These are phyloP conservation scores for Phytopythium vexans DNA, from an alignment of 352 stramenopile genomes.

Conservation along the genomic window DNA sequence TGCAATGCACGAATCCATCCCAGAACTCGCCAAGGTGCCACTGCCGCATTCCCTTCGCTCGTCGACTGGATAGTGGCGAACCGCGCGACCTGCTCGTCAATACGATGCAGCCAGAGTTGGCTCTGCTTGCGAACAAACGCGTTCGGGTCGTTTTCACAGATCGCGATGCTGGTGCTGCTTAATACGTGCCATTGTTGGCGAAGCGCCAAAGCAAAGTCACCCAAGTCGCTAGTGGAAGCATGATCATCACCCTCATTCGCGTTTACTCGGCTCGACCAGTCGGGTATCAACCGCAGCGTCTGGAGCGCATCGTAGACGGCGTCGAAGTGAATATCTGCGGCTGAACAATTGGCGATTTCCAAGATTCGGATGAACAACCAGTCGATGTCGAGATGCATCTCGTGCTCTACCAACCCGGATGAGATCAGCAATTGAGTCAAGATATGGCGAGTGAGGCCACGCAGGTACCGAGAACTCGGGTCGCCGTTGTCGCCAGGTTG, in stretches of 20 bases:
- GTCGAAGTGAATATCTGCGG: constrained; percentile 35
- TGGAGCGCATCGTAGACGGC: constrained; percentile 26
- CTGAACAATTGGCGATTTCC: constrained; percentile 12
- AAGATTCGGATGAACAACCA: constrained; percentile 32
- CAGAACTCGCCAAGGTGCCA: constrained; percentile 15
- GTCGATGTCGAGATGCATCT: constrained; percentile 35
- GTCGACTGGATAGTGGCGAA: neutral
- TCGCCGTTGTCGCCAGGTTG: constrained; percentile 3
- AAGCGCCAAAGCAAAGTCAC: constrained; percentile 7
- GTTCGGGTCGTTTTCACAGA: constrained; percentile 61
- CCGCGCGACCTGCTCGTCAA: constrained; percentile 16
- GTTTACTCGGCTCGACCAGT: constrained; percentile 3
- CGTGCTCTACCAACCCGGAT: constrained; percentile 27
- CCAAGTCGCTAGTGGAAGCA: too few relatives aligned
- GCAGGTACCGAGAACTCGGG: constrained; percentile 27
- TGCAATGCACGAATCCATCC: constrained; percentile 39
- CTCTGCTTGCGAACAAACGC: constrained; percentile 34
- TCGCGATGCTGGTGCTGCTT: constrained; percentile 19
- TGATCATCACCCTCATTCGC: neutral
- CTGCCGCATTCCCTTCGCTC: neutral
- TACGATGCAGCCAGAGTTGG: constrained; percentile 13
- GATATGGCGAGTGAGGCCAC: constrained; percentile 31
- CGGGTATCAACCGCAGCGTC: constrained; percentile 9
- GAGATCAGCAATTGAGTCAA: constrained; percentile 37
- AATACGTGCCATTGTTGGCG: constrained; percentile 33